These are phyloP conservation scores for Candida glaebosa DNA, from an alignment of 805 yeast species.

Conservation along the genomic window DNA sequence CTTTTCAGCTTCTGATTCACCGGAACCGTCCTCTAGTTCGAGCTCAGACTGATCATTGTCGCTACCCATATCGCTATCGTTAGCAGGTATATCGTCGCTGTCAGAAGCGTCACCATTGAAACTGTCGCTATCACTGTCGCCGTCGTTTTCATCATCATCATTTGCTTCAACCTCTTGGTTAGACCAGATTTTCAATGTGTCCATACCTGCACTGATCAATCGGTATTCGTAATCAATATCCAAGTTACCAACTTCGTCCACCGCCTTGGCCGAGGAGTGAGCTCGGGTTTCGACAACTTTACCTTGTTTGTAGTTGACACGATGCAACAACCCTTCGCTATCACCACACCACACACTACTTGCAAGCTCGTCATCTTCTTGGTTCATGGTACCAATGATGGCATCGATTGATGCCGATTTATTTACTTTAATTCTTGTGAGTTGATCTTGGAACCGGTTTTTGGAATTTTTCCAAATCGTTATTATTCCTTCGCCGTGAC, in stretches of 20 bases:
- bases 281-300: slow-evolving; percentile 60
- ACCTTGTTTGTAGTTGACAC: slow-evolving; percentile 64
- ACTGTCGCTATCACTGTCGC: slow-evolving; percentile 6
- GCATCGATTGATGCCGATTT: slow-evolving; percentile 74
- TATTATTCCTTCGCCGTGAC: slow-evolving; percentile 87
- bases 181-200: slow-evolving; percentile 73
- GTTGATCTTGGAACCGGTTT: slow-evolving; percentile 72
- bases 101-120: slow-evolving; percentile 7
- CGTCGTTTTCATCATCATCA: slow-evolving; percentile 22
- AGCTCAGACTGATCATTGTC: slow-evolving; percentile 10
- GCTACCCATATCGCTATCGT: slow-evolving; percentile 9
- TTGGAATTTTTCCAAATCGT: slow-evolving; percentile 80
- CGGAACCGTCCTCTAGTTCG: slow-evolving; percentile 5
- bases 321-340: slow-evolving; percentile 68
- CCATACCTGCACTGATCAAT: slow-evolving; percentile 81
- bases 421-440: slow-evolving; percentile 66
- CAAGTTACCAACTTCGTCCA: slow-evolving; percentile 72
- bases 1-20: slow-evolving; percentile 12
- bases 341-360: slow-evolving; percentile 73
- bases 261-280: slow-evolving; percentile 50
- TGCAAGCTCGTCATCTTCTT: slow-evolving; percentile 42
- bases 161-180: slow-evolving; percentile 20
- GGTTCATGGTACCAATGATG: slow-evolving; percentile 53
- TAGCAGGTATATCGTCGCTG: slow-evolving; percentile 8
- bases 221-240: slow-evolving; percentile 83